Evolutionary conservation across 2,329 filamentous ascomycete species (phyloP).

Genomic region (Paracoccidioides brasiliensis): DNA sequence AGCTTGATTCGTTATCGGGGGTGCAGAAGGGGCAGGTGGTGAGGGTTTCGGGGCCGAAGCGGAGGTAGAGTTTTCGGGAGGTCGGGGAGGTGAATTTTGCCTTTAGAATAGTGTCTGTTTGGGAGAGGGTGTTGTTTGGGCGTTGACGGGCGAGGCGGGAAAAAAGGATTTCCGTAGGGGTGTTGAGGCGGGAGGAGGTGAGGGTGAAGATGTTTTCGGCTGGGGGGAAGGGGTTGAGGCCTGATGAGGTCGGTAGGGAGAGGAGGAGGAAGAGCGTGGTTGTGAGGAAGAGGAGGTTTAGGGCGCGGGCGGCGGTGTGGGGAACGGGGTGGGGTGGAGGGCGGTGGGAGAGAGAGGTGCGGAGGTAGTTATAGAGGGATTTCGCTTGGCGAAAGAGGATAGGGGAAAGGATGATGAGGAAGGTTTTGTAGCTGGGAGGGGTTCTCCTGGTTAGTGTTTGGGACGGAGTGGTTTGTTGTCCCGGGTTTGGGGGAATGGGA

Average conservation of each 20-base stretch:
- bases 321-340: constrained; percentile 26
- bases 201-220: constrained; percentile 57
- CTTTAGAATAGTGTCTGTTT: constrained; percentile 51
- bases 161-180: constrained; percentile 74
- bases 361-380: constrained; percentile 25
- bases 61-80: too few relatives aligned
- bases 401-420: constrained; percentile 32
- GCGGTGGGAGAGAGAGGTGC: constrained; percentile 18
- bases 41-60: constrained; percentile 38
- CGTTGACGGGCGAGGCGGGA: constrained; percentile 47
- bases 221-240: constrained; percentile 43
- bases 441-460: neutral
- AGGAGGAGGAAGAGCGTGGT: constrained; percentile 43
- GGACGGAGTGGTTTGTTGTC: neutral
- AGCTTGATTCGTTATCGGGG: constrained; percentile 54
- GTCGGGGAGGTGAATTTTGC: constrained; percentile 56
- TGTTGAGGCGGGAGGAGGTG: constrained; percentile 72
- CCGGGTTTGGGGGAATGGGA: neutral
- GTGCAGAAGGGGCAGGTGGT: constrained; percentile 71
- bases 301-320: constrained; percentile 22
- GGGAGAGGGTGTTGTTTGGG: constrained; percentile 30
- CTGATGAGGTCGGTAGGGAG: constrained; percentile 41
- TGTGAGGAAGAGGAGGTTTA: constrained; percentile 42
- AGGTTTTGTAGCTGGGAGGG: constrained; percentile 26
- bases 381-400: constrained; percentile 28